Base-by-base conservation (phyloP, 176 grass and related monocot genomes). In the Bothriochloa decipiens region DNA sequence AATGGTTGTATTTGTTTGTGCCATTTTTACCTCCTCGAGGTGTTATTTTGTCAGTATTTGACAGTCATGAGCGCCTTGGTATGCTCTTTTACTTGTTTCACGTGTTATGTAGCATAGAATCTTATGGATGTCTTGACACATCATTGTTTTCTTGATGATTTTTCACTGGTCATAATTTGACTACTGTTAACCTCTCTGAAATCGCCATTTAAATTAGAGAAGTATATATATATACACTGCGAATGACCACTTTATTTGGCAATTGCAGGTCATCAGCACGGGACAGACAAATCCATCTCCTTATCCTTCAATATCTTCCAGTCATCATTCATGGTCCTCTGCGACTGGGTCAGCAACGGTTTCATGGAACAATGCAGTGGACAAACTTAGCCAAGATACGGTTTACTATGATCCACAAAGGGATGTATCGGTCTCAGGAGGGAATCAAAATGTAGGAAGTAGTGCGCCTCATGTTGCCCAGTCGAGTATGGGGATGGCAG, bases 321-420 rank as follows among this genome's bases (percentile, higher is more conserved):
- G 80, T 68, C 83, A 87, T 37, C 89, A 98, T 60, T 32, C 76
- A 64, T 98, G 91, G 91, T 37, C 83, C 43, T 89, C 91, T 25
- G 82, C 89, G 37, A 77, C 86, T 67, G 88, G 72, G 29, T 74
- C 50, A 70, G 63, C 78, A 62, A 74, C 86, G 58, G 87, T 57
- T 49, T 82, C 83, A 47, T 95, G 88, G 93, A 90, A 83, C 87
- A 90, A 88, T 75, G 79, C 65, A 65, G 65, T 74, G 17, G 83
- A 81, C 64, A 90, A 86, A 72, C 58, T 61, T 70, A 86, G 33
- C 41, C 83, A 82, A 72, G 84, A 91, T 67, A 60, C 83, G 42
- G 87, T 90, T 85, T 91, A 93, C 80, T 98, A 98, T 80, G 92
- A 93, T 65, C 88, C 88, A 80, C 92, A 93, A 70, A 90, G 90